Base-by-base conservation (phyloP, 23 red algal genomes). In the Agarophyton chilense region DNA sequence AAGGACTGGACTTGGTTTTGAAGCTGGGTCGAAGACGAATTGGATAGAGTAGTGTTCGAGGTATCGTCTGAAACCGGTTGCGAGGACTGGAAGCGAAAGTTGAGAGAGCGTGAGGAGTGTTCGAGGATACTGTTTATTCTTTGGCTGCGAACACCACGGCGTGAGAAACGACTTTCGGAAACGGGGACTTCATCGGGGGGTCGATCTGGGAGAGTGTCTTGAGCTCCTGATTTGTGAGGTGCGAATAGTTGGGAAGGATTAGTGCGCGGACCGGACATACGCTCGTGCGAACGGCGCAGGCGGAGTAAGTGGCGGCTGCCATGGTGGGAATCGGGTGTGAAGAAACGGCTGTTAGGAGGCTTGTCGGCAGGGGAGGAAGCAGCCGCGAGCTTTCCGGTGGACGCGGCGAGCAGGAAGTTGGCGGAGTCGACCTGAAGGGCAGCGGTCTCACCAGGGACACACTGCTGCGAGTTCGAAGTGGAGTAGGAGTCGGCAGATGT, bases 401-500 rank as follows among this genome's bases (percentile, higher is more conserved):
- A 83, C 13, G 79, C 26, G 9, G 65, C 40, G 62, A 72, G 38
- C 17, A 86, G 32, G 21, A 39, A 80, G 76, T 42, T 19, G 35
- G 45, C 21, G 38, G 49, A 55, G 38, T 60, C 55, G 55, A 60
- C 41, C 11, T 56, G 36, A 19, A 80, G 76, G 47, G 36, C 2
- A 17, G 76, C 31, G 51, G 76, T 51, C 31, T 80, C 55, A n/a
- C n/a, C 36, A 24, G 51, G 41, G 31, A 62, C 52, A 31, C 55
- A 51, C 19, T 80, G 76, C 25, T 60, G 76, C 35, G 76, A 80
- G 76, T 56, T 45, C 50, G 76, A 19, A 51, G 45, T 80, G 51
- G 76, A 80, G 55, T 52, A 80, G 49, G 76, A 80, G 21, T 80
- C 55, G 2, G 51, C 51, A 19, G 76, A 62, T 34, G 76, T 60